Conservation (phyloP, 1,284 basidiomycete species). For the Gastroboletus turbinatus region DNA sequence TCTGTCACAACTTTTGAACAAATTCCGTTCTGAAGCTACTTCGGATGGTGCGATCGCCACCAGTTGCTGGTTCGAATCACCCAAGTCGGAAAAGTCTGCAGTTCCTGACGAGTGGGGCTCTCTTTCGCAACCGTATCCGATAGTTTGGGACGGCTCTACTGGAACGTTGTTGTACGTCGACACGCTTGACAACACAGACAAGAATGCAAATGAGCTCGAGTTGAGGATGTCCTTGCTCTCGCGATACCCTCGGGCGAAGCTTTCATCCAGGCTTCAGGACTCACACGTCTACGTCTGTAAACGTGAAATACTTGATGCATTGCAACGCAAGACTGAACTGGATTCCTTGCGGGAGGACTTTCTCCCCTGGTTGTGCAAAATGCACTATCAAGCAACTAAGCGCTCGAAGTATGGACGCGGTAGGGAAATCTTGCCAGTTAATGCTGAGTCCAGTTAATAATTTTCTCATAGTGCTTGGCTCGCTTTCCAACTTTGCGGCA, state of each 20-base stretch:
- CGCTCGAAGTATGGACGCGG: constrained; percentile 57
- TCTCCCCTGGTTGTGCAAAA: constrained; percentile 85
- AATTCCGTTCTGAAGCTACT: constrained; percentile 71
- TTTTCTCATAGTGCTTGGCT: constrained; percentile 20
- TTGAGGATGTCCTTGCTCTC: constrained; percentile 73
- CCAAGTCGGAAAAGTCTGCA: constrained; percentile 52
- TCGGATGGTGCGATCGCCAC: constrained; percentile 73
- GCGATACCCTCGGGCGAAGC: constrained; percentile 69
- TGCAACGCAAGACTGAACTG: constrained; percentile 67
- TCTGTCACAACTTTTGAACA: constrained; percentile 73
- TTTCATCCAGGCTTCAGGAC: constrained; percentile 76
- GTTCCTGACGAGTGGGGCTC: constrained; percentile 67
- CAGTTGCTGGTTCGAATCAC: constrained; percentile 71
- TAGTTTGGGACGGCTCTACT: constrained; percentile 65
- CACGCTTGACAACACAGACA: constrained; percentile 64
- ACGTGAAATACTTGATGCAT: constrained; percentile 68
- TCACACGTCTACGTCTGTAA: constrained; percentile 90
- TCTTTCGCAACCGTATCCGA: constrained; percentile 43
- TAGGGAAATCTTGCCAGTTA: constrained; percentile 27
- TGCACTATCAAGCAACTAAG: constrained; percentile 69
- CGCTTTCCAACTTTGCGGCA: constrained; percentile 15
- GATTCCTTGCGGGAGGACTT: constrained; percentile 86
- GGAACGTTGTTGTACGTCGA: constrained; percentile 73
- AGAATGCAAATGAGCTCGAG: constrained; percentile 68
- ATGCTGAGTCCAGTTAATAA: background rate